Evolutionary conservation across 176 grass and related monocot genomes (phyloP).

Genomic region (Miscanthus lutarioriparius): DNA sequence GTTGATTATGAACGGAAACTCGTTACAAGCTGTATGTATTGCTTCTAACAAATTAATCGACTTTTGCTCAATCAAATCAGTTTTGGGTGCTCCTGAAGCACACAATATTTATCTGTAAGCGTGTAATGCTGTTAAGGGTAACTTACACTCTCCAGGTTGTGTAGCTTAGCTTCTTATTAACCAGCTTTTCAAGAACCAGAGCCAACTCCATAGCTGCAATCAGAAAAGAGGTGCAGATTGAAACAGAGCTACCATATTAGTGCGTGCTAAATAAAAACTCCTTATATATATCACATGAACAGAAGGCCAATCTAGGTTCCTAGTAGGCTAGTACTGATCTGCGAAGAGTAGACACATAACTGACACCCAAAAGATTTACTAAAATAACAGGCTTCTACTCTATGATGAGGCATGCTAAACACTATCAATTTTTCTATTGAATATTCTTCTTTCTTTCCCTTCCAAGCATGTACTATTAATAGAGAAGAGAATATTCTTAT

Average conservation of each 20-base stretch:
- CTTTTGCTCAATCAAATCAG: not conserved
- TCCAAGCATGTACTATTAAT: too few relatives aligned
- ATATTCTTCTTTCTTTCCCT: too few relatives aligned
- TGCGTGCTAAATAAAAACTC: not conserved
- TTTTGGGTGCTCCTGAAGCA: not conserved
- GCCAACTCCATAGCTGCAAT: slow-evolving; percentile 89
- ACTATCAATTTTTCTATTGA: too few relatives aligned
- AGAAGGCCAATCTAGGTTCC: not conserved
- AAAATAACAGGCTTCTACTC: too few relatives aligned
- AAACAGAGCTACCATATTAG: not conserved
- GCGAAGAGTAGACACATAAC: too few relatives aligned
- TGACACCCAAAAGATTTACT: too few relatives aligned
- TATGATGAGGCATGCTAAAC: too few relatives aligned
- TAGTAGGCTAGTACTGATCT: too few relatives aligned
- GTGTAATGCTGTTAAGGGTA: not conserved
- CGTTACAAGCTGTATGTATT: not conserved
- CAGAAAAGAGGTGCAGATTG: not conserved
- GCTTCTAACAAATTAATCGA: not conserved
- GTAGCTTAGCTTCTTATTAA: slow-evolving; percentile 61
- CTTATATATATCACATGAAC: not conserved
- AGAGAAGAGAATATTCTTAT: too few relatives aligned
- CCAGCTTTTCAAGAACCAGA: slow-evolving; percentile 70
- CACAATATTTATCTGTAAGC: not conserved
- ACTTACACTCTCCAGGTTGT: slow-evolving; percentile 54
- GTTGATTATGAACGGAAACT: slow-evolving; percentile 32